Conservation (phyloP, 805 yeast genomes). For the Saturnispora zaruensis region DNA sequence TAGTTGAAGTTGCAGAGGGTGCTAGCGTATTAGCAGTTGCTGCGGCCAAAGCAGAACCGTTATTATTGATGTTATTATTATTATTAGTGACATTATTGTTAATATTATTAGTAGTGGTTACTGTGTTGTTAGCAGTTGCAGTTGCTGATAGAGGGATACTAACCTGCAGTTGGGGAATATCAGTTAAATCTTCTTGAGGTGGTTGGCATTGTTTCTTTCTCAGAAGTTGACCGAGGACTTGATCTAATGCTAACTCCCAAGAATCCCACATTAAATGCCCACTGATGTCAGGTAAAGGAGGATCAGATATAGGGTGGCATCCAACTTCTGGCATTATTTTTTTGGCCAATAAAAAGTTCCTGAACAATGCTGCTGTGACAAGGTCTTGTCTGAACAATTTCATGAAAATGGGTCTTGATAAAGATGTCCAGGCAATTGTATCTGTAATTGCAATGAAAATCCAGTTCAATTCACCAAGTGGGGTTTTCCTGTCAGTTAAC, state of each 20-base stretch:
- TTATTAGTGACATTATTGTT: conserved; percentile 1
- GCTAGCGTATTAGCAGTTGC: neutral
- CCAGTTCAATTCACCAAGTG: conserved; percentile 94
- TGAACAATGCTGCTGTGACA: conserved; percentile 91
- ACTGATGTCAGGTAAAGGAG: conserved; percentile 79
- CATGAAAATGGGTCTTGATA: conserved; percentile 82
- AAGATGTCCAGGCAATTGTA: conserved; percentile 93
- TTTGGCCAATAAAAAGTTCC: conserved; percentile 87
- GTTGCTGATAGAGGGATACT: neutral
- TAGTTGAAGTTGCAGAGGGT: conserved; percentile 8
- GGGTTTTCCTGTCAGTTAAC: conserved; percentile 86
- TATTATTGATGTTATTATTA: neutral
- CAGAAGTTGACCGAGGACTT: conserved; percentile 68
- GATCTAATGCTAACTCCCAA: conserved; percentile 96
- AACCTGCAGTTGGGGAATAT: conserved; percentile 26
- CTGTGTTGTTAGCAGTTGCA: neutral
- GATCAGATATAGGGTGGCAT: conserved; percentile 92
- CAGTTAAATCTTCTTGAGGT: conserved; percentile 19
- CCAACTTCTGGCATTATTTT: conserved; percentile 89
- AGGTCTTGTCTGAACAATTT: conserved; percentile 88
- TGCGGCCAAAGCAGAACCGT: neutral
- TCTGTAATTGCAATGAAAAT: conserved; percentile 97
- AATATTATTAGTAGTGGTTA: conserved; percentile 12
- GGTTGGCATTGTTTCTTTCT: conserved; percentile 28
- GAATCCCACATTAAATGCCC: conserved; percentile 95